Base-by-base conservation (phyloP, 257 asterid genomes). In the Voacanga thouarsii region DNA sequence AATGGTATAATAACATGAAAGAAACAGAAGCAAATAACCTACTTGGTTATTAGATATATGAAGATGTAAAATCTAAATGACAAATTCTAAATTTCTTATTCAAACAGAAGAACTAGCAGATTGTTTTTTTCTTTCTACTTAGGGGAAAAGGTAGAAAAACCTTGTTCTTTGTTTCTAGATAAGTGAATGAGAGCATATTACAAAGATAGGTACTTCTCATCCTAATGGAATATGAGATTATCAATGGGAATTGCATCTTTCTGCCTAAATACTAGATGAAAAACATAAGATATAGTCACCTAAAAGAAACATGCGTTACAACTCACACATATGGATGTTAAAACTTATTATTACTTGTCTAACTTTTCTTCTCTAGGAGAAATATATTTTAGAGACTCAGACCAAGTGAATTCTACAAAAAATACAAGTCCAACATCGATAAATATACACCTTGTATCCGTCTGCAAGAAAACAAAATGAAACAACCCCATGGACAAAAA, bases 351-450 rank as follows among this genome's bases (percentile, higher is more conserved):
- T 65, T 78, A 85, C 89, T 84, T 74, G 23, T 82, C 85, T 23
- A 85, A 9, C 64, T 72, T 78, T 76, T 85, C 85, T 73, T 92
- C 97, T 85, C 87, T 89, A 45, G 79, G 72, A 55, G 88, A 81
- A 64, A 92, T 89, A 66, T 85, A 91, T 30, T 79, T 81, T 77
- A 92, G 83, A 80, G 98, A 97, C 89, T 94, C 98, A 55, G 94
- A 84, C 97, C 97, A 92, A 43, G 97, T 91, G 78, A 94, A 92
- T 80, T 92, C 97, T 83, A 92, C 97, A 56, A 88, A 91, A 82
- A 94, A 94, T 78, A 96, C 98, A 68, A 91, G 95, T 68, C 98
- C 97, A 43, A 90, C 90, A 72, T 94, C 98, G 57, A 94, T 97
- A 77, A 91, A 92, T 84, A 92, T 86, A 84, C 43, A 90, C 44